Conservation (phyloP, 2,329 filamentous ascomycete species). For the Knufia fluminis region DNA sequence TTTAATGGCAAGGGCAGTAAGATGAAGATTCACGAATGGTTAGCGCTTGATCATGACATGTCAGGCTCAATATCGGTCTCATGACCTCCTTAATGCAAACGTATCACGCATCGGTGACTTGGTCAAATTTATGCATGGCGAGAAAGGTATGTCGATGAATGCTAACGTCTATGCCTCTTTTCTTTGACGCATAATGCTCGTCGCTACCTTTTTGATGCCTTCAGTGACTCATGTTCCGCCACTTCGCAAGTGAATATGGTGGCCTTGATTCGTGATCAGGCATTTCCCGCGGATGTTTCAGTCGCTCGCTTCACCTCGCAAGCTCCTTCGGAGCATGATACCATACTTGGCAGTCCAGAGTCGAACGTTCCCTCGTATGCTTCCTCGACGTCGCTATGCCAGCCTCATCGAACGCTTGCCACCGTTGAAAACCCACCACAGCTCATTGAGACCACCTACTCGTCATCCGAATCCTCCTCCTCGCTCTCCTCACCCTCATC, state of each 20-base stretch:
- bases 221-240: neutral
- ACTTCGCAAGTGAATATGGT: neutral
- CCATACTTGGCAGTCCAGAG: neutral
- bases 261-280: neutral
- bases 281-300: too few species aligned
- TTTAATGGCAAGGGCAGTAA: neutral
- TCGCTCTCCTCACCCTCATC: constrained; percentile 31
- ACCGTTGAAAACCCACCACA: too few species aligned
- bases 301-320: too few species aligned
- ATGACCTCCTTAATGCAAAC: constrained; percentile 3
- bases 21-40: neutral
- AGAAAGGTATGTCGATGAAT: neutral
- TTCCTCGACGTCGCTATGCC: too few species aligned
- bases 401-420: too few species aligned
- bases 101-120: neutral
- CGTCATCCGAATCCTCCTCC: constrained; percentile 32
- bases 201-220: neutral
- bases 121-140: neutral
- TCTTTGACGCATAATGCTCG: neutral
- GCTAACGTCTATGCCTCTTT: constrained; percentile 4
- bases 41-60: neutral
- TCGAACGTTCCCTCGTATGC: too few species aligned
- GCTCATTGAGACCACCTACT: constrained; percentile 26
- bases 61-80: neutral
- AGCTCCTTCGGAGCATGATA: too few species aligned